Evolutionary conservation across 768 basidiomycete species (phyloP).

Genomic region (Kwoniella botswanensis): DNA sequence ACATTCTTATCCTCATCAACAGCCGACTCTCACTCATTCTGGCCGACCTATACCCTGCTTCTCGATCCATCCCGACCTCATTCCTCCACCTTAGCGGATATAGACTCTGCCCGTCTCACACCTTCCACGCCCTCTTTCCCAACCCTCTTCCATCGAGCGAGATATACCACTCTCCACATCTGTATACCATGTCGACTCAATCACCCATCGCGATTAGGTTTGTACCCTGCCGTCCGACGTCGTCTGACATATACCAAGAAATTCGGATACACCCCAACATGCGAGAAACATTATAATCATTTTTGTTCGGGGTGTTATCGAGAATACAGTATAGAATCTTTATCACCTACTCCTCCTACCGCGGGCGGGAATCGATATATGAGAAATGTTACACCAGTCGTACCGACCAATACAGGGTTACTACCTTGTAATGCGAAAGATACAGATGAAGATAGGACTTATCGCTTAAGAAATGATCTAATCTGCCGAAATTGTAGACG

Average conservation of each 20-base stretch:
- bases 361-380: too few relatives aligned
- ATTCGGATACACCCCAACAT: conserved; percentile 26
- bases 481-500: conserved; percentile 14
- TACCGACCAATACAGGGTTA: neutral
- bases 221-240: conserved; percentile 22
- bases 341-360: neutral
- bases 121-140: conserved; percentile 29
- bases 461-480: neutral
- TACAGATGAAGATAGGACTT: conserved; percentile 16
- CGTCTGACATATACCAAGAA: conserved; percentile 11
- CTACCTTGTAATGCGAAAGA: neutral
- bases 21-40: conserved; percentile 38
- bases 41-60: conserved; percentile 27
- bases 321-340: conserved; percentile 11
- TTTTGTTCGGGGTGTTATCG: conserved; percentile 25
- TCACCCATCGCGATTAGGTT: conserved; percentile 22
- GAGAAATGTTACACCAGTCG: neutral
- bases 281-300: conserved; percentile 25
- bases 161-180: conserved; percentile 20
- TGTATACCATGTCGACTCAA: conserved; percentile 37
- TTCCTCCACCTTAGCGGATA: conserved; percentile 22
- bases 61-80: conserved; percentile 27
- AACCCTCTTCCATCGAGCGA: conserved; percentile 29
- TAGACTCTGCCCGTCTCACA: conserved; percentile 15
- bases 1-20: too few relatives aligned